Evolutionary conservation across 768 basidiomycete genomes (phyloP).

Genomic region (Leccinum fibrillosum): DNA sequence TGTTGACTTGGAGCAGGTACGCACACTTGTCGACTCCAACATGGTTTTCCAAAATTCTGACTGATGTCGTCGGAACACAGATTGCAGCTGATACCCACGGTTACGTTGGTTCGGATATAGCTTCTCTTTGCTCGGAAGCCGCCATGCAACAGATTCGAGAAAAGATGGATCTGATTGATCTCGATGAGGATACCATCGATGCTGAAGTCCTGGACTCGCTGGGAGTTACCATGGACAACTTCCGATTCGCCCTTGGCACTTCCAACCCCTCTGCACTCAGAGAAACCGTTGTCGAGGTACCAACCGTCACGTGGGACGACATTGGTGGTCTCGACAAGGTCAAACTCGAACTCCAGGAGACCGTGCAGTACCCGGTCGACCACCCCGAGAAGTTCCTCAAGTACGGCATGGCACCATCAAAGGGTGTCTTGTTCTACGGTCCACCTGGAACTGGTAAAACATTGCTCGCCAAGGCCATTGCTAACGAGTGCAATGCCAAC

Average conservation of each 20-base stretch:
- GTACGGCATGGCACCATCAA: constrained; percentile 99
- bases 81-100: constrained; percentile 99
- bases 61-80: constrained; percentile 35
- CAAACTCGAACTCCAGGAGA: constrained; percentile 98
- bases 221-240: constrained; percentile 99
- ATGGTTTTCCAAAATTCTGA: constrained; percentile 2
- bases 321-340: constrained; percentile 99
- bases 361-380: constrained; percentile 99
- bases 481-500: constrained; percentile 99
- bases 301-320: constrained; percentile 98
- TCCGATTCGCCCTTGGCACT: constrained; percentile 96
- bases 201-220: constrained; percentile 98
- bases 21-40: background rate
- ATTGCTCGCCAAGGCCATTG: constrained; percentile 96
- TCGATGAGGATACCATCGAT: constrained; percentile 97
- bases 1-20: constrained; percentile 92
- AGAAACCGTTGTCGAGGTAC: constrained; percentile 99
- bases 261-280: constrained; percentile 98
- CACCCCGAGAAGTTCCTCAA: constrained; percentile 99
- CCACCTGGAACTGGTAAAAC: constrained; percentile 99
- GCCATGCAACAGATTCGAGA: constrained; percentile 99
- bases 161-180: constrained; percentile 98
- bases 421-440: constrained; percentile 99
- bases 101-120: constrained; percentile 98
- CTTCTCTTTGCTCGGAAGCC: constrained; percentile 96